These are phyloP conservation scores for Sabuloglossum arenarium DNA, from an alignment of 495 filamentous ascomycete species.

Conservation along the genomic window DNA sequence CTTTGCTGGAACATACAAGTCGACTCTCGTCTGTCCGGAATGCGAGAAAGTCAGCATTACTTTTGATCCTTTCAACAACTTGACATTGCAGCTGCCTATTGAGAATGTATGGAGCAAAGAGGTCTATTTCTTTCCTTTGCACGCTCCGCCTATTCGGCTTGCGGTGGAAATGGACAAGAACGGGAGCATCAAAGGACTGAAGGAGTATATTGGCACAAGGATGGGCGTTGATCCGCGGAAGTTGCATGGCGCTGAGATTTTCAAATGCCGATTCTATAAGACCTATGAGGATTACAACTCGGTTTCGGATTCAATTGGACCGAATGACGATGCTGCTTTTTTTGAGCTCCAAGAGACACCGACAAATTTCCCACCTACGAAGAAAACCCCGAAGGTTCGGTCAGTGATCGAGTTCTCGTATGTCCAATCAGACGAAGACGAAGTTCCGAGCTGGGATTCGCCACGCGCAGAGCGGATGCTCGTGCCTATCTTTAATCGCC, in stretches of 20 bases:
- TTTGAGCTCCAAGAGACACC: conserved; percentile 64
- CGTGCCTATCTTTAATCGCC: conserved; percentile 60
- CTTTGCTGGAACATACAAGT: conserved; percentile 96
- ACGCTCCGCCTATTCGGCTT: conserved; percentile 42
- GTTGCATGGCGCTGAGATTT: conserved; percentile 60
- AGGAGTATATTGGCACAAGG: conserved; percentile 51
- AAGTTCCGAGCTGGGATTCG: conserved; percentile 34
- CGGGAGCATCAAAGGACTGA: conserved; percentile 46
- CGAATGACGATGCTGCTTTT: conserved; percentile 44
- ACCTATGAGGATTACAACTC: conserved; percentile 44
- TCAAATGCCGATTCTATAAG: conserved; percentile 62
- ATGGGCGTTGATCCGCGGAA: conserved; percentile 32
- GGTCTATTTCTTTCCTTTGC: conserved; percentile 53
- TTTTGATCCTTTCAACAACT: conserved; percentile 90
- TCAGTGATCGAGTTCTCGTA: conserved; percentile 20
- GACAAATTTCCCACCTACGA: conserved; percentile 45
- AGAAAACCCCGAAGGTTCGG: conserved; percentile 23
- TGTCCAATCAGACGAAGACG: conserved; percentile 33
- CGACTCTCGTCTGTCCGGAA: conserved; percentile 73
- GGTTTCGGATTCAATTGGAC: conserved; percentile 46
- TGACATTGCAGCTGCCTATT: conserved; percentile 78
- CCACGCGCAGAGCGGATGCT: conserved; percentile 48
- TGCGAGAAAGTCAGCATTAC: conserved; percentile 96
- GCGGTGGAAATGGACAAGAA: conserved; percentile 77
- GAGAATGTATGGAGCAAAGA: conserved; percentile 53